Percentiles rank a stretch among this genome's conserved stretches.
Conservation (phyloP, 2,329 filamentous ascomycete genomes). For the Lachnellula hyalina region DNA sequence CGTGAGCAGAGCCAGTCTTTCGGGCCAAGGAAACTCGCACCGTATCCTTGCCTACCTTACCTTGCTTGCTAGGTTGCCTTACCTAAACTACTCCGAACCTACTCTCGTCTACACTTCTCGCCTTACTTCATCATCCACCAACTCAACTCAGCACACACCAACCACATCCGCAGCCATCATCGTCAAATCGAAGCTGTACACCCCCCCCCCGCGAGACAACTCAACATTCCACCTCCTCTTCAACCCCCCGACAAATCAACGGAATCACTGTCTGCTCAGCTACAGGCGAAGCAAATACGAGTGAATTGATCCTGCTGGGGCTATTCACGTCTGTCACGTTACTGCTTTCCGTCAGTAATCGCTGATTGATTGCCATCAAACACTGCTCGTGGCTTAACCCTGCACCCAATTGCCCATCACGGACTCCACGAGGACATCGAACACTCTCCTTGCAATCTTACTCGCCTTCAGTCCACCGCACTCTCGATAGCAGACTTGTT, state of each 20-base stretch:
- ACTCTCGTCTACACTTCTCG: constrained; percentile 10
- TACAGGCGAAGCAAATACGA: constrained; percentile 18
- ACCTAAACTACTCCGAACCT: constrained; percentile 17
- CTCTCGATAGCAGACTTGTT: constrained; percentile 33
- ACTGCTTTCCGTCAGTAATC: constrained; percentile 18
- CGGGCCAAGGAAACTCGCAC: constrained; percentile 23
- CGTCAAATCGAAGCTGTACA: constrained; percentile 11
- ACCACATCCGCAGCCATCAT: not conserved
- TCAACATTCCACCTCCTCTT: constrained; percentile 12
- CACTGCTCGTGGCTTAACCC: constrained; percentile 15
- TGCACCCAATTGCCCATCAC: constrained; percentile 45
- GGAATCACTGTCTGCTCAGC: constrained; percentile 10
- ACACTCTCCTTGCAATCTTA: constrained; percentile 38
- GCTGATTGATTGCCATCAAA: constrained; percentile 13
- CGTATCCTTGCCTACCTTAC: not conserved
- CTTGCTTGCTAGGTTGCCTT: constrained; percentile 3
- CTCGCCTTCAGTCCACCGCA: constrained; percentile 39
- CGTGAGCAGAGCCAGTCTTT: constrained; percentile 32
- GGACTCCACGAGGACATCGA: constrained; percentile 41
- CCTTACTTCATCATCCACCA: constrained; percentile 23
- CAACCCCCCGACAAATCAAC: constrained; percentile 7
- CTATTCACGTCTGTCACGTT: constrained; percentile 23
- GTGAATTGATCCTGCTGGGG: constrained; percentile 18
- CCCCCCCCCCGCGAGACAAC: constrained; percentile 8
- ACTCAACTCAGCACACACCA: constrained; percentile 16